Conservation (phyloP, 768 basidiomycete species). For the Gymnopilus junonius region DNA sequence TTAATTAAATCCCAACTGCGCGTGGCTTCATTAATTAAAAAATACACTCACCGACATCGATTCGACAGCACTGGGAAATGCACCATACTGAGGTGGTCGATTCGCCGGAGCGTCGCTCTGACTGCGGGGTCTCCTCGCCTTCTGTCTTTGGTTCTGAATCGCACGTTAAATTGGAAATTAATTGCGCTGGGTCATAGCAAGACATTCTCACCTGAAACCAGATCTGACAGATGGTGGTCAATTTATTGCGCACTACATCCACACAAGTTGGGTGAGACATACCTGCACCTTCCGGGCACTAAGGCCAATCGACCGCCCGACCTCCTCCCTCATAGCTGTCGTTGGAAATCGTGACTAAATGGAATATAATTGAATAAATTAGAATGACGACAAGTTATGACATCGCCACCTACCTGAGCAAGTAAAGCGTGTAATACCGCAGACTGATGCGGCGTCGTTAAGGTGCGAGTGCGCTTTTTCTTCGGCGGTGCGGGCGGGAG, state of each 20-base stretch:
- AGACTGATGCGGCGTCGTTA: constrained; percentile 89
- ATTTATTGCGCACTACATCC: constrained; percentile 20
- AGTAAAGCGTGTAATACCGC: constrained; percentile 86
- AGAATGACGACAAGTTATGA: neutral
- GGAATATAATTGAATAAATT: constrained; percentile 5
- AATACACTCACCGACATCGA: constrained; percentile 25
- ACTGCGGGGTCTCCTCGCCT: constrained; percentile 75
- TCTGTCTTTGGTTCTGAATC: constrained; percentile 83
- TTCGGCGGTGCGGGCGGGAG: constrained; percentile 55
- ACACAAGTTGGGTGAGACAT: constrained; percentile 30
- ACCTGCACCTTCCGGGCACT: constrained; percentile 92
- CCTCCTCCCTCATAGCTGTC: constrained; percentile 86
- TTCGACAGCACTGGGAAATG: constrained; percentile 54
- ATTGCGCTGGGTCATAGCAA: constrained; percentile 5
- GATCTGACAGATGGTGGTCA: constrained; percentile 53
- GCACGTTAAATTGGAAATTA: constrained; percentile 25
- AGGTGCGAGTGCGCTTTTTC: constrained; percentile 82
- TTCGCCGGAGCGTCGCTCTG: constrained; percentile 57
- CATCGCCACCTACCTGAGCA: constrained; percentile 64
- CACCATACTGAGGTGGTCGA: constrained; percentile 65
- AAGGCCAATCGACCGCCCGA: constrained; percentile 85
- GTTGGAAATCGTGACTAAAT: constrained; percentile 86
- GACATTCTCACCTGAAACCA: constrained; percentile 79
- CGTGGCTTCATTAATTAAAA: constrained; percentile 7
- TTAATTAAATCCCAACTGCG: constrained; percentile 15